Evolutionary conservation across 371 early-diverging fungal genomes (phyloP).

Genomic region (Mucor plumbeus): DNA sequence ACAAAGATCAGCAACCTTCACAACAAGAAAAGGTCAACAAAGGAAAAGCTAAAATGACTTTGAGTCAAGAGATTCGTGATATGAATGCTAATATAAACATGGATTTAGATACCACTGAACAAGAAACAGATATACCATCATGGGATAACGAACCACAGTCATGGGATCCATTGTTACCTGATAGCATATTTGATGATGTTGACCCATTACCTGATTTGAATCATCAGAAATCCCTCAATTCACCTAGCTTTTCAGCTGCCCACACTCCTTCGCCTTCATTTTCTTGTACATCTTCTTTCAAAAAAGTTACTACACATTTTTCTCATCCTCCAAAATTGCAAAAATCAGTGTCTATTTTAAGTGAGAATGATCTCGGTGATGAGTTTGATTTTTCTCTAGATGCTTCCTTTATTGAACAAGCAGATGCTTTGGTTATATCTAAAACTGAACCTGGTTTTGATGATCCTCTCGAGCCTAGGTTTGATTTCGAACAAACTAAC

Average conservation of each 20-base stretch:
- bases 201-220: not conserved
- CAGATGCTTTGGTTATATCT: not conserved
- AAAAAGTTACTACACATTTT: no score
- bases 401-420: constrained; percentile 4
- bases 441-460: constrained; percentile 10
- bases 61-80: not conserved
- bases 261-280: not conserved
- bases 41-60: not conserved
- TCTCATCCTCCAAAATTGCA: not conserved
- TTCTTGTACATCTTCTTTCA: not conserved
- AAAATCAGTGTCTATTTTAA: not conserved
- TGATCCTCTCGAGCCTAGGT: constrained; percentile 11
- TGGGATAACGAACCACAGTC: constrained; percentile 1
- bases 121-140: not conserved
- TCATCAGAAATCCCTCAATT: not conserved
- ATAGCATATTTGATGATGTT: constrained; percentile 1
- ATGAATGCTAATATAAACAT: not conserved
- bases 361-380: not conserved
- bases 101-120: not conserved
- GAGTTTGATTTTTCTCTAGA: constrained; percentile 10
- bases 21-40: not conserved
- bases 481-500: constrained; percentile 15
- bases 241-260: no score
- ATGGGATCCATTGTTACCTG: constrained; percentile 18
- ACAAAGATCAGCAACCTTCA: not conserved